Evolutionary conservation across 495 filamentous ascomycete species (phyloP), one percentile per base, ranked within the genome.

Genomic region (Penicillium roqueforti): DNA sequence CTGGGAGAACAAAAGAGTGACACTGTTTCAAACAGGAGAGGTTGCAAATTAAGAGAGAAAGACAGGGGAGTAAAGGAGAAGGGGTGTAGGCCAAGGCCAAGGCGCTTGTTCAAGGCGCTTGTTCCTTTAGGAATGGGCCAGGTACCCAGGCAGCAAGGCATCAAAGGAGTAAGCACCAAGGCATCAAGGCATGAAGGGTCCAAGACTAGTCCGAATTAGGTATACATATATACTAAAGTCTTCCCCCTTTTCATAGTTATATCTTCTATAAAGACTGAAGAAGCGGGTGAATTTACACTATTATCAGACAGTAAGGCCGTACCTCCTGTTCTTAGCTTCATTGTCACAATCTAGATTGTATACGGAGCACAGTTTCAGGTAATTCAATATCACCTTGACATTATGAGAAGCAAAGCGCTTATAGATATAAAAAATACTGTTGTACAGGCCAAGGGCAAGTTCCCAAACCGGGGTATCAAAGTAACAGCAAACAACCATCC

Each of bases 11-110:
- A 61, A 63, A 61, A 44, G 63, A 70, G 59, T 54, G 65, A 54
- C 63, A 63, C 65, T 63, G 65, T 56, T 59, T 55, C 60, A 55
- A 57, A 61, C 53, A 68, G 59, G 51, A 60, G 47, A 58, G 10
- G 32, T 36, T 36, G 32, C 32, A 16, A 13, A 54, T 47, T 47
- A 23, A n/a, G 45, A 37, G 20, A 39, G 51, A 45, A 58, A 41
- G 52, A 59, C 47, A 55, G 49, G 34, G 49, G 34, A 48, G 56
- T 51, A 46, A 50, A 45, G 38, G 42, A 51, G 50, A 51, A 47
- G 41, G 49, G 20, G 40, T 42, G 54, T 47, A n/a, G n/a, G n/a
- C n/a, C n/a, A n/a, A n/a, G n/a, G 29, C 32, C 14, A 36, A 36
- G 31, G 42, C 59, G 49, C 55, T 61, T 55, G 8, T 26, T 55